Evolutionary conservation across 257 asterid species (phyloP).

Genomic region (Solanum bulbocastanum): DNA sequence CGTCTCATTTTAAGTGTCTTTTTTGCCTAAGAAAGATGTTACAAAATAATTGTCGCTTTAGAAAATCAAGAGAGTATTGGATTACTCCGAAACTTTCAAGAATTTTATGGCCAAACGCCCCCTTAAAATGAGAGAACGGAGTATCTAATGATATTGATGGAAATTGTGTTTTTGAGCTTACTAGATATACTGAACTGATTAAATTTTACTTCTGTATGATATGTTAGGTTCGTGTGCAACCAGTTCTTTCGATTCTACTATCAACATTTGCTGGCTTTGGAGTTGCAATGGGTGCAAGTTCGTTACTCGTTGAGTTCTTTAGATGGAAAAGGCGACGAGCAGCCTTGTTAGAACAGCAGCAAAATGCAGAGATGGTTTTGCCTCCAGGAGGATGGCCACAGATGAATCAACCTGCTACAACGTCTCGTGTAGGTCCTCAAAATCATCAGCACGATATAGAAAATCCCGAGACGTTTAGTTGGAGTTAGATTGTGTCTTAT

Average conservation of each 20-base stretch:
- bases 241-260: slow-evolving; percentile 56
- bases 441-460: slow-evolving; percentile 17
- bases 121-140: background rate
- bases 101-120: background rate
- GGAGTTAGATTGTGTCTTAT: slow-evolving; percentile 11
- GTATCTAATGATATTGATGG: background rate
- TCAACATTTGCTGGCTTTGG: slow-evolving; percentile 83
- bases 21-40: background rate
- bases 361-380: slow-evolving; percentile 6
- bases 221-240: slow-evolving; percentile 52
- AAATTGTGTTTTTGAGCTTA: background rate
- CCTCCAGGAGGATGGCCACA: slow-evolving; percentile 26
- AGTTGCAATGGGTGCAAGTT: slow-evolving; percentile 67
- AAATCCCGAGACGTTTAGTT: slow-evolving; percentile 50
- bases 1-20: background rate
- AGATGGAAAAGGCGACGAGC: slow-evolving; percentile 51
- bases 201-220: background rate
- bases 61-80: background rate
- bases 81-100: background rate
- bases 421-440: slow-evolving; percentile 20
- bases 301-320: slow-evolving; percentile 42
- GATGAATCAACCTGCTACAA: slow-evolving; percentile 14
- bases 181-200: background rate
- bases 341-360: slow-evolving; percentile 19
- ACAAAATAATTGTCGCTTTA: background rate